These are phyloP conservation scores for Pyrrhoderma noxium DNA, from an alignment of 1,284 basidiomycete species.

Conservation along the genomic window DNA sequence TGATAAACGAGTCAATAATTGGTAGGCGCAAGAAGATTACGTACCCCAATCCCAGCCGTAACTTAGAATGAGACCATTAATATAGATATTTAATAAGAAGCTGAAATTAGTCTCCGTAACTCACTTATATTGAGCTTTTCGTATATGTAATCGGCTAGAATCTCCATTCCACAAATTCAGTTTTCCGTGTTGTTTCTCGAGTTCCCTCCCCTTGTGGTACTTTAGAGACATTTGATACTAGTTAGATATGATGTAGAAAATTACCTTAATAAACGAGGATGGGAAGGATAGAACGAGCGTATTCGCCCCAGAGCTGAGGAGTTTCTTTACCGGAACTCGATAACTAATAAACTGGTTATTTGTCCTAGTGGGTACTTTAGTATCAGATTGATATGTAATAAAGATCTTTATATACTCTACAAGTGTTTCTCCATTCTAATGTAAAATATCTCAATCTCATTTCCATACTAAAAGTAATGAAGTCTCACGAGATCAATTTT, in stretches of 20 bases:
- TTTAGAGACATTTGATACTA: neutral
- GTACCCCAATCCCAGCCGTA: slow-evolving; percentile 85
- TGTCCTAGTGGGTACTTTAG: slow-evolving; percentile 33
- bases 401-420: slow-evolving; percentile 39
- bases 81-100: neutral
- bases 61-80: slow-evolving; percentile 30
- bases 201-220: slow-evolving; percentile 47
- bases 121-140: slow-evolving; percentile 85
- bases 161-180: slow-evolving; percentile 79
- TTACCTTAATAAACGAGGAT: slow-evolving; percentile 68
- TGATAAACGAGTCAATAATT: slow-evolving; percentile 7
- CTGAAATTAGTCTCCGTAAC: slow-evolving; percentile 22
- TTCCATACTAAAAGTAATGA: neutral
- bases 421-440: slow-evolving; percentile 63
- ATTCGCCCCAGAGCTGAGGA: slow-evolving; percentile 54
- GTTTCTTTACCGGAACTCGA: slow-evolving; percentile 49
- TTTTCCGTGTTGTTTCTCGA: slow-evolving; percentile 58
- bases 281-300: slow-evolving; percentile 64
- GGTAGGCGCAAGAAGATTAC: slow-evolving; percentile 16
- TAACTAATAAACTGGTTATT: slow-evolving; percentile 76
- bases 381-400: neutral
- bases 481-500: slow-evolving; percentile 54
- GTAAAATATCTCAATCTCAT: neutral
- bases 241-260: neutral
- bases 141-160: slow-evolving; percentile 76